Base-by-base conservation (phyloP, 495 filamentous ascomycete species). In the Staphylotrichum longicolle region DNA sequence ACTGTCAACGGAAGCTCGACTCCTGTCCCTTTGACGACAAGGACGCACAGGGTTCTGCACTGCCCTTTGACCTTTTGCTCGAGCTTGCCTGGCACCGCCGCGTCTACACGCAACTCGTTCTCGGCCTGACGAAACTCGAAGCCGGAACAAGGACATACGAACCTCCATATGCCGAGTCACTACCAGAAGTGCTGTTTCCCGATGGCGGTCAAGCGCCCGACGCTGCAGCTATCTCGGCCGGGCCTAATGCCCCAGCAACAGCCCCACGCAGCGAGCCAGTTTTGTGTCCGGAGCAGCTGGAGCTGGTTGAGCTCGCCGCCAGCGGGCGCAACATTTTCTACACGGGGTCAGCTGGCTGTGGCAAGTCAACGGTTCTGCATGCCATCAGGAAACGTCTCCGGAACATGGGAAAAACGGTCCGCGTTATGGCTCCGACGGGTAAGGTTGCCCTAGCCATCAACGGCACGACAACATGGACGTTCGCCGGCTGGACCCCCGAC, bases 321-420 rank as follows among this genome's bases (percentile, higher is more conserved):
- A 70, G 60, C 7, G 77, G 82, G 0, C 40, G 60, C 11, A 88
- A 88, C 53, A 80, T 86, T 8, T 88, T 86, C 66, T 85, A 82
- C 63, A 86, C 84, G 1, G 85, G 85, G 9, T 82, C 82, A 1
- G 85, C 84, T 5, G 85, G 85, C 2, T 81, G 75, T 45, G 84
- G 85, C 32, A 88, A 88, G 62, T 84, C 82, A 0, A 83, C 79
- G 0, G 83, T 85, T 0, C 63, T 88, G 2, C 78, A 78, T 59
- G 75, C 73, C 9, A 80, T 83, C 56, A 72, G 72, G 7, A 67
- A 63, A 32, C 66, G 70, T 2, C 72, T 85, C 1, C 58, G 58
- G 33, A 64, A 55, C 0, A 62, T 53, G 66, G 74, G 72, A 0
- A 68, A 65, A 39, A 63, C 32, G 0, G 82, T 86, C n/a, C 59